A percentile compares a stretch with the other conserved stretches of the same genome.
phyloP scores from a whole-genome alignment of 116 monocot species.

The Iris pallida region DNA sequence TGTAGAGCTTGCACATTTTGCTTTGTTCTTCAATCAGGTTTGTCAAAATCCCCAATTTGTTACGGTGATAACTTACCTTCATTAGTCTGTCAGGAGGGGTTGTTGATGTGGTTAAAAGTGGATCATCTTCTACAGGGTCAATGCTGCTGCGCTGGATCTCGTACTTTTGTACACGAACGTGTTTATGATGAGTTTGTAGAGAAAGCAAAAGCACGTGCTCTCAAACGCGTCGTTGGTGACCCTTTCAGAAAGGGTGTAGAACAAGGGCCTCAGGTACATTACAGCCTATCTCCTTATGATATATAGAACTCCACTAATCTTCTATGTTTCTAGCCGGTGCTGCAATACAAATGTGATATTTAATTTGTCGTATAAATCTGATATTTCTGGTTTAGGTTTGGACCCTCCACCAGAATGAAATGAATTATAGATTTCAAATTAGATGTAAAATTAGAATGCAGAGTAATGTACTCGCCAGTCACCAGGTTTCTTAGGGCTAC shows the following conservation, averaged over 20 bases:
- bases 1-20: slow-evolving; percentile 85
- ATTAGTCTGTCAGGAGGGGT: neutral
- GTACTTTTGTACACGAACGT: slow-evolving; percentile 87
- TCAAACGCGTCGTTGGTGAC: slow-evolving; percentile 85
- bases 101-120: neutral
- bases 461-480: no score
- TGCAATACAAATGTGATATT: no score
- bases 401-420: no score
- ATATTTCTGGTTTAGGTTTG: no score
- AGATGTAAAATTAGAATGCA: no score
- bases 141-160: slow-evolving; percentile 95
- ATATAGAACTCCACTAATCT: no score
- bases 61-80: neutral
- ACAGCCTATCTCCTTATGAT: neutral
- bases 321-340: no score
- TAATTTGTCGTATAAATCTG: no score
- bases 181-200: slow-evolving; percentile 96
- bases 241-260: slow-evolving; percentile 90
- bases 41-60: neutral
- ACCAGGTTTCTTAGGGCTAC: no score
- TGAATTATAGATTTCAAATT: no score
- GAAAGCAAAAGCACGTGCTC: slow-evolving; percentile 77
- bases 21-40: slow-evolving; percentile 97
- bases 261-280: slow-evolving; percentile 94
- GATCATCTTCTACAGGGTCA: slow-evolving; percentile 59